Evolutionary conservation across 352 stramenopile species (phyloP), one percentile per base, ranked within the genome.

Genomic region (Globisporangium paroecandrum): DNA sequence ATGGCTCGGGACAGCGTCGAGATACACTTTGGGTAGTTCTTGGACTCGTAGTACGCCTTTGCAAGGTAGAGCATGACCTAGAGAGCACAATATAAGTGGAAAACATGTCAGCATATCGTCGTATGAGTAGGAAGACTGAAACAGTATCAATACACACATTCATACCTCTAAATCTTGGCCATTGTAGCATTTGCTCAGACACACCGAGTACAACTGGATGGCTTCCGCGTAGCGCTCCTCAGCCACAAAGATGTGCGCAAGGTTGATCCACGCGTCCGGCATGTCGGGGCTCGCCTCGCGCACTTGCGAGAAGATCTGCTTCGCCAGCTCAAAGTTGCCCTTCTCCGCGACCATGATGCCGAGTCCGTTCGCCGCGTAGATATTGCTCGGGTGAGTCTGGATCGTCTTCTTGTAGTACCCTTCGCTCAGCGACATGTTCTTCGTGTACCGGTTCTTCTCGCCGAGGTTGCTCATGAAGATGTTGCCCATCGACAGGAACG

Each of bases 401-500:
- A 98, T 77, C 25, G 98, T 98, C 73, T 98, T 93, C 73, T 98
- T 97, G 87, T 99, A 99, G 74, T 98, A 99, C 27, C 97, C 94
- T 69, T 97, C 94, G 58, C 83, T 93, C 51, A 96, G 89, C 63
- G 92, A 89, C 75, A 99, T 94, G 81, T 99, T 97, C 77, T 98
- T 98, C 25, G 89, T 93, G 83, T 99, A 99, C 7, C 96, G 92
- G 57, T 96, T 91, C 57, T 97, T 97, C 49, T 97, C 94, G 34
- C 97, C 92, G 8, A 99, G 79, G 75, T 98, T 99, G 74, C 91
- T 97, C 88, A 99, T 99, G 75, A 98, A 99, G 66, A 99, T 98
- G 66, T 99, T 99, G 55, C 96, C 97, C 79, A 99, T 93, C 25
- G 93, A 98, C 22, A 99, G 78, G 77, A 98, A 97, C 10, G 97